phyloP scores from a whole-genome alignment of 257 asterid species.

The Galeopsis tetrahit region DNA sequence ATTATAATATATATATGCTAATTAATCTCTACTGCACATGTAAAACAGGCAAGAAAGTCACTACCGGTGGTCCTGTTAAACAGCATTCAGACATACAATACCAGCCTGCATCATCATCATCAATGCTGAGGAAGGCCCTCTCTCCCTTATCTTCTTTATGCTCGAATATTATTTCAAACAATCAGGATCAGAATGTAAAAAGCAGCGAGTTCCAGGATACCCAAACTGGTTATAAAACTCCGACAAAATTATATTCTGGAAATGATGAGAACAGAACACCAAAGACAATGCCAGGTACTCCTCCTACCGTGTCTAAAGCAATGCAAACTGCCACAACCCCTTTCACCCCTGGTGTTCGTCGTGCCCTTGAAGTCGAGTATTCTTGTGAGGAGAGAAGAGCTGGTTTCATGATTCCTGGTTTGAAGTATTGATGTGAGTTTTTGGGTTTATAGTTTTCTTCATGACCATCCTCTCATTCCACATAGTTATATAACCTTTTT shows the following conservation, averaged over 20 bases:
- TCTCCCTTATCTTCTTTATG: conserved; percentile 68
- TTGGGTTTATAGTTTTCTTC: conserved; percentile 22
- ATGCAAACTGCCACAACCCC: conserved; percentile 56
- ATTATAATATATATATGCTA: background rate
- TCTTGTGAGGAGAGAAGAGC: conserved; percentile 85
- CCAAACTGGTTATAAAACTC: conserved; percentile 32
- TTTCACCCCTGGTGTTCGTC: conserved; percentile 35
- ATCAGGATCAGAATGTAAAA: conserved; percentile 42
- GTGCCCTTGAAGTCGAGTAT: conserved; percentile 38
- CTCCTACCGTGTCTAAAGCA: conserved; percentile 46
- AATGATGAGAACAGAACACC: conserved; percentile 56
- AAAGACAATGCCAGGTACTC: conserved; percentile 52
- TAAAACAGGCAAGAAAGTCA: conserved; percentile 56
- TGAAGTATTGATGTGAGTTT: conserved; percentile 34
- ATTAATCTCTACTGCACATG: background rate
- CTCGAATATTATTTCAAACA: conserved; percentile 48
- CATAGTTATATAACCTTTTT: conserved; percentile 5
- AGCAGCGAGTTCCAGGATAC: conserved; percentile 39
- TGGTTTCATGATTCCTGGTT: conserved; percentile 46
- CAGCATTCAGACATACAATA: conserved; percentile 33
- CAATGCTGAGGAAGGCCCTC: conserved; percentile 60
- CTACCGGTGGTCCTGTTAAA: conserved; percentile 33
- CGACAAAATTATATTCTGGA: conserved; percentile 23
- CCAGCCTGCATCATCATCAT: conserved; percentile 20
- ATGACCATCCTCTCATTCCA: conserved; percentile 10